phyloP scores from a whole-genome alignment of 306 rosid species.

The Dalbergia cochinchinensis region DNA sequence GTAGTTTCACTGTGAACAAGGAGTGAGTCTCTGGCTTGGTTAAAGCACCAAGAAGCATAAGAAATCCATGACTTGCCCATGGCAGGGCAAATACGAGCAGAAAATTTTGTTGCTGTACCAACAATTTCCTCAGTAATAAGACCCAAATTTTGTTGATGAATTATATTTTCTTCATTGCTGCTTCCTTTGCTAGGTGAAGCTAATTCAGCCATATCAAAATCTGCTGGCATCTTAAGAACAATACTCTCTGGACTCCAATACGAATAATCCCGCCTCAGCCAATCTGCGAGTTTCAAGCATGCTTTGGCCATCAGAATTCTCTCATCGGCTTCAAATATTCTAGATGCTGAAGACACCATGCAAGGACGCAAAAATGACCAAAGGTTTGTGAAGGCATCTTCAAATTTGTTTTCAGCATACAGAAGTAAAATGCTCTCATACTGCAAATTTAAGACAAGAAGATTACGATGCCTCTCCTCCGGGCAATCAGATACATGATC shows the following conservation, averaged over 20 bases:
- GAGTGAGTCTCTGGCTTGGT: slow-evolving; percentile 81
- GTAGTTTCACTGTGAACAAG: slow-evolving; percentile 57
- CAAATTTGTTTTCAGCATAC: slow-evolving; percentile 86
- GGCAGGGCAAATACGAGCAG: slow-evolving; percentile 82
- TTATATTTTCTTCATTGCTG: slow-evolving; percentile 48
- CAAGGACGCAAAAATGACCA: slow-evolving; percentile 82
- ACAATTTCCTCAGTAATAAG: slow-evolving; percentile 76
- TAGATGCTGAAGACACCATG: slow-evolving; percentile 67
- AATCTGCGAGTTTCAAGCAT: slow-evolving; percentile 84
- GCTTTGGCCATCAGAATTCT: slow-evolving; percentile 84
- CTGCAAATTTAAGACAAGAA: slow-evolving; percentile 74
- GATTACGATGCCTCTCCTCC: slow-evolving; percentile 58
- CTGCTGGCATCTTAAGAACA: slow-evolving; percentile 65
- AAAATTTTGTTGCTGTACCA: slow-evolving; percentile 80
- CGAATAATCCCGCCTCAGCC: slow-evolving; percentile 73
- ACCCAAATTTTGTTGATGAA: slow-evolving; percentile 50
- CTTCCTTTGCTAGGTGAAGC: slow-evolving; percentile 51
- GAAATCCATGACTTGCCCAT: slow-evolving; percentile 96
- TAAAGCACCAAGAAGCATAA: slow-evolving; percentile 96
- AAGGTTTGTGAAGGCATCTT: slow-evolving; percentile 82
- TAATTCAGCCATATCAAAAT: slow-evolving; percentile 58
- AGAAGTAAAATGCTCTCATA: slow-evolving; percentile 79
- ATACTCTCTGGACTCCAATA: slow-evolving; percentile 62
- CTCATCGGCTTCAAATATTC: slow-evolving; percentile 58
- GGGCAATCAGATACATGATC: slow-evolving; percentile 64